A percentile compares a stretch with the other conserved stretches of the same genome.
These are phyloP conservation scores for Globisporangium barbulae DNA, from an alignment of 352 stramenopile species.

Conservation along the genomic window DNA sequence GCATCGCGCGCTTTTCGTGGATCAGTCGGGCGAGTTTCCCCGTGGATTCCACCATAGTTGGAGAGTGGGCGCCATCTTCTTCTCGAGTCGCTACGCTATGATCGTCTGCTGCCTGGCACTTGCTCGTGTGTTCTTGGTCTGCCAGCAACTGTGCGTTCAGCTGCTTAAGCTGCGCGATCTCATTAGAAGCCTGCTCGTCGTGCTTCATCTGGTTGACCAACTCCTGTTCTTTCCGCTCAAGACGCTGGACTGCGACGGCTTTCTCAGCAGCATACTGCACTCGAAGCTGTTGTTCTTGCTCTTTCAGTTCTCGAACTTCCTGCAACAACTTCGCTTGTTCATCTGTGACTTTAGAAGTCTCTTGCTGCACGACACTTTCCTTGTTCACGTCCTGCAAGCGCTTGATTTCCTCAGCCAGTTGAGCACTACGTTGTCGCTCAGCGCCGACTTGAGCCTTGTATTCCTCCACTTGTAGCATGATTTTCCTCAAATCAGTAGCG, in stretches of 20 bases:
- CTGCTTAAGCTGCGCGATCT: conserved; percentile 7
- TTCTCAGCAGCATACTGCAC: conserved; percentile 10
- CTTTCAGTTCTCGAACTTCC: conserved; percentile 18
- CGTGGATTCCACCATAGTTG: not conserved
- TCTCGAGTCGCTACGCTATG: not conserved
- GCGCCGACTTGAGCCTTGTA: not conserved
- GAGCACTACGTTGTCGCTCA: not conserved
- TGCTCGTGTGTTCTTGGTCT: not conserved
- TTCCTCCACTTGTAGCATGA: not conserved
- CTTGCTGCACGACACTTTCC: not conserved
- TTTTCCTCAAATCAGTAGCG: conserved; percentile 1
- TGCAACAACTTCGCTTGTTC: conserved; percentile 25
- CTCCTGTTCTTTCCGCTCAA: not conserved
- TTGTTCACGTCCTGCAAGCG: not conserved
- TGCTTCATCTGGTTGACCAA: not conserved
- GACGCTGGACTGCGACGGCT: conserved; percentile 12
- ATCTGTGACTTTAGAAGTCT: not conserved
- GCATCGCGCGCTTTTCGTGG: conserved; percentile 42
- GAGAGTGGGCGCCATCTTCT: not conserved
- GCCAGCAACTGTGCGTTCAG: conserved; percentile 5
- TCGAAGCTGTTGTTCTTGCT: conserved; percentile 15
- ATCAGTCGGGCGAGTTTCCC: conserved; percentile 20
- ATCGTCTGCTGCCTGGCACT: not conserved
- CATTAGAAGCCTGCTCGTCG: not conserved
- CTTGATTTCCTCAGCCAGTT: not conserved